Base-by-base conservation (phyloP, 2,329 filamentous ascomycete species). In the Fusarium fujikuroi region DNA sequence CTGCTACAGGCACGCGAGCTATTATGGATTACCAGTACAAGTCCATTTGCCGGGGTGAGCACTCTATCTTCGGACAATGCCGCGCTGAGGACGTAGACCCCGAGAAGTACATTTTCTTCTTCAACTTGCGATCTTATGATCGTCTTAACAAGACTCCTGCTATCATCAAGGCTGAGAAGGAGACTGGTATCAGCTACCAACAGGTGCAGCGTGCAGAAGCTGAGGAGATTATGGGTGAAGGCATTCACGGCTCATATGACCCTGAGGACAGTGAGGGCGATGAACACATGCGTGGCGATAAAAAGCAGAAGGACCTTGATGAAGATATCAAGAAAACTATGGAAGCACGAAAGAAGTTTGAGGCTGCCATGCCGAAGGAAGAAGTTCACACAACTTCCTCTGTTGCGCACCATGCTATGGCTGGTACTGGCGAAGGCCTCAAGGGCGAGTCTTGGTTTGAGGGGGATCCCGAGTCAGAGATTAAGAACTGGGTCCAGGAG, bases 1-100 rank as follows among this genome's bases (percentile, higher is more conserved):
- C 93, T 25, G 95, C 95, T 0, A 90, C 90, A 2, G 95, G 95
- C 15, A 98, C 95, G 0, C 85, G 94, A 54, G 95, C 95, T 16
- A 99, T 98, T 78, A 98, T 99, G 94, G 95, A 98, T 80, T 98
- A 97, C 79, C 96, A 98, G 80, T 99, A 96, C 86, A 97, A 97
- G 83, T 97, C 94, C 0, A 97, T 99, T 74, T 94, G 92, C 78
- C 92, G 96, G 49, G 96, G 96, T 10, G 92, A 97, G 72, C 87
- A 98, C 79, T 97, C 94, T 9, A 98, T 99, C 59, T 96, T 93
- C 76, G 94, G 90, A 43, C 92, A 93, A 79, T 90, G 98, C 64
- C 83, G 82, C 49, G 89, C 89, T 11, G 86, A 93, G 70, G 95
- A 93, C 3, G 89, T 96, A 3, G 91, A 98, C 76, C 94, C 95